Conservation (phyloP, 306 rosid genomes). For the Cucumis melo region DNA sequence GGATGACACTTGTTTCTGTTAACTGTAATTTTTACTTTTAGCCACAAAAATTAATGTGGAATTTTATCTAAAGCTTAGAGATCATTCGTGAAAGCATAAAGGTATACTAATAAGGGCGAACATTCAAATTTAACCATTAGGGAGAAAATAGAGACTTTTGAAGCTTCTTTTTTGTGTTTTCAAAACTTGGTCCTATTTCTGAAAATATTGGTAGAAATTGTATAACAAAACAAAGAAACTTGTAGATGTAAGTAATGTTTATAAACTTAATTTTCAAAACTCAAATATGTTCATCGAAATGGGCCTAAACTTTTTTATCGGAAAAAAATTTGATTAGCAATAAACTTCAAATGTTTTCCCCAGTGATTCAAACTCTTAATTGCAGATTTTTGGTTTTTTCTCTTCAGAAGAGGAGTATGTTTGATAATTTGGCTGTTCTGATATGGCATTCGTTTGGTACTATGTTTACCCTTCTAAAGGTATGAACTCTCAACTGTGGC, state of each 20-base stretch:
- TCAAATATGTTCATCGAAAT: too few species aligned
- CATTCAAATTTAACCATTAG: too few species aligned
- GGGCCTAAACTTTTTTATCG: not conserved
- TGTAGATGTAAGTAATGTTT: too few species aligned
- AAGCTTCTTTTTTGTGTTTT: too few species aligned
- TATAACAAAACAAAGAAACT: too few species aligned
- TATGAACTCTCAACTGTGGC: not conserved
- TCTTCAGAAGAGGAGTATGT: conserved; percentile 11
- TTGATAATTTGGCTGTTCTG: conserved; percentile 20
- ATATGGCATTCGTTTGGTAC: conserved; percentile 31
- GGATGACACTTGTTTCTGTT: not conserved
- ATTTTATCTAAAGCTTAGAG: too few species aligned
- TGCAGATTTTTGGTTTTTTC: not conserved
- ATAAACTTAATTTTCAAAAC: too few species aligned
- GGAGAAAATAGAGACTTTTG: too few species aligned
- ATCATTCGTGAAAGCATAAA: not conserved
- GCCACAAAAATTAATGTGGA: not conserved
- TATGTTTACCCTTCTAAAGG: conserved; percentile 18
- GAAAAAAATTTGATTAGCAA: not conserved
- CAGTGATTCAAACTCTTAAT: not conserved
- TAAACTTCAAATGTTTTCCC: not conserved
- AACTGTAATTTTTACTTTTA: not conserved
- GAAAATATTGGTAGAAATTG: too few species aligned
- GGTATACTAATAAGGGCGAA: not conserved
- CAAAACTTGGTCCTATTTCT: too few species aligned